phyloP scores from a whole-genome alignment of 768 basidiomycete species.

The Kwoniella heveanensis region DNA sequence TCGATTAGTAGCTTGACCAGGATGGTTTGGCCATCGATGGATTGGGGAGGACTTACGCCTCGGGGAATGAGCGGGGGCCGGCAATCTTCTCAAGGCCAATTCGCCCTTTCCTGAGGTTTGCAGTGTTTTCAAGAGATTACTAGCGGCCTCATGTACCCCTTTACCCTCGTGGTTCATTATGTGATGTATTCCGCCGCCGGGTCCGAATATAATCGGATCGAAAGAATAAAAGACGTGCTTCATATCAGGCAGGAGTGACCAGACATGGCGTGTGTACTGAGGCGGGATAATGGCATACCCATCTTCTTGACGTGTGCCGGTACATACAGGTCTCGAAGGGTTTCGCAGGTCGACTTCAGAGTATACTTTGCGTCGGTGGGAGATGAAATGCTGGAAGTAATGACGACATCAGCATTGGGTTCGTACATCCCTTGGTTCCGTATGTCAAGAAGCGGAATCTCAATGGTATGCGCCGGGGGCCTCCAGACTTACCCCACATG shows the following conservation, averaged over 20 bases:
- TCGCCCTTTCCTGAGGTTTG: conserved; percentile 30
- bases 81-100: conserved; percentile 26
- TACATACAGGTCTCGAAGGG: conserved; percentile 31
- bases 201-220: conserved; percentile 16
- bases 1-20: too few relatives aligned
- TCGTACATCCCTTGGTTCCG: too few relatives aligned
- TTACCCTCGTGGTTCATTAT: conserved; percentile 30
- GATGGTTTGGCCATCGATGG: too few relatives aligned
- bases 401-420: conserved; percentile 4
- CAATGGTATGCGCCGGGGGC: too few relatives aligned
- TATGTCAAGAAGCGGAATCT: too few relatives aligned
- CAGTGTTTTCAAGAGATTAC: conserved; percentile 9
- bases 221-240: conserved; percentile 39
- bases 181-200: conserved; percentile 34
- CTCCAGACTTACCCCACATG: conserved; percentile 45
- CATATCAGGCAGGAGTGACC: conserved; percentile 33
- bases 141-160: conserved; percentile 4
- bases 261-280: conserved; percentile 13
- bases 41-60: conserved; percentile 29
- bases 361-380: conserved; percentile 24
- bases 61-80: background rate
- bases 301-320: conserved; percentile 35
- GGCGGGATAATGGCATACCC: conserved; percentile 28
- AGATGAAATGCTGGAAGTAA: conserved; percentile 8
- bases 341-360: conserved; percentile 18